A percentile compares a stretch with the other conserved stretches of the same genome.
Conservation (phyloP, 2,329 filamentous ascomycete genomes). For the Lasiodiplodia sp. region DNA sequence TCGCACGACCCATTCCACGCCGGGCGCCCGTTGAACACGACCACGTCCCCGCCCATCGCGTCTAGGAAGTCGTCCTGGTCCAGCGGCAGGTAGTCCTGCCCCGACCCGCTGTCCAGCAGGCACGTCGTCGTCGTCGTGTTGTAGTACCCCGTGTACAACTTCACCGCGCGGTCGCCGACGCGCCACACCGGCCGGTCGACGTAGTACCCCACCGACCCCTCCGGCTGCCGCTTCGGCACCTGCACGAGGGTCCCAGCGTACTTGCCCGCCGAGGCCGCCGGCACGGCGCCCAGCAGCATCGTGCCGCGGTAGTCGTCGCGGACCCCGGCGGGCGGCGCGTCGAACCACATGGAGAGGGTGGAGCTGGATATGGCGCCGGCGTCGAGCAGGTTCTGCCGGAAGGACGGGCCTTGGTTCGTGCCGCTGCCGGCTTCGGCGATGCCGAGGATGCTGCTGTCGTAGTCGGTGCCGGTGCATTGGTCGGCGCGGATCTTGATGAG, state of each 20-base stretch:
- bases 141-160: not conserved
- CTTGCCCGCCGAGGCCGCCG: conserved; percentile 37
- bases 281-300: conserved; percentile 44
- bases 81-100: conserved; percentile 38
- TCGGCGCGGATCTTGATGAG: conserved; percentile 34
- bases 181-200: not conserved
- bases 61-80: conserved; percentile 33
- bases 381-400: conserved; percentile 45
- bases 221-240: conserved; percentile 35
- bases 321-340: conserved; percentile 36
- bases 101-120: conserved; percentile 43
- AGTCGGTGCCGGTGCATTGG: conserved; percentile 35
- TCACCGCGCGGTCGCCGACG: not conserved
- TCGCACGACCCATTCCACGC: conserved; percentile 3
- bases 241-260: conserved; percentile 43
- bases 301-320: conserved; percentile 40
- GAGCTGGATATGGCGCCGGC: conserved; percentile 36
- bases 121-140: conserved; percentile 32
- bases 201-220: conserved; percentile 7
- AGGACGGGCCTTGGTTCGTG: conserved; percentile 38
- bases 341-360: conserved; percentile 47
- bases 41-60: conserved; percentile 23
- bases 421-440: conserved; percentile 36
- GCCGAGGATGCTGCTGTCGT: conserved; percentile 39
- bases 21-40: not conserved